These are phyloP conservation scores for Lactarius sanguifluus DNA, from an alignment of 768 basidiomycete species.

Conservation along the genomic window DNA sequence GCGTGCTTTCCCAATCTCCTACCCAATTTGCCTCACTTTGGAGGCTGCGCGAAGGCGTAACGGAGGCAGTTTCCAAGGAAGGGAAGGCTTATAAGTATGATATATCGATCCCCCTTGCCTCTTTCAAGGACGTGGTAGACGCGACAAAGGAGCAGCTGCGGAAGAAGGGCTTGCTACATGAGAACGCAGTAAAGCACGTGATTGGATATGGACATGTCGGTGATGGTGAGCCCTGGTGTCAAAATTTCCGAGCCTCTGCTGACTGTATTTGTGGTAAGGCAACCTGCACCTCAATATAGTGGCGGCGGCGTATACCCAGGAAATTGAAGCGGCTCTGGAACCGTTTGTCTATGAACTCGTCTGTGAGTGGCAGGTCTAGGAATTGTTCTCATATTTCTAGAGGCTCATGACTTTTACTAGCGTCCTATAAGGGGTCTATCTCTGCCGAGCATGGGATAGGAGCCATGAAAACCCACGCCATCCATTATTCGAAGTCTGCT, in stretches of 20 bases:
- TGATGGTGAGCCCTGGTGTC: conserved; percentile 62
- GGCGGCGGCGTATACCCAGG: conserved; percentile 76
- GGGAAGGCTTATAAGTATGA: conserved; percentile 98
- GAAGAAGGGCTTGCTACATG: conserved; percentile 66
- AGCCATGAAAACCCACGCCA: conserved; percentile 89
- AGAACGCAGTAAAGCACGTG: conserved; percentile 77
- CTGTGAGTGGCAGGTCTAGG: conserved; percentile 46
- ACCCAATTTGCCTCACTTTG: conserved; percentile 88
- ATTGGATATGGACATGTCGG: conserved; percentile 97
- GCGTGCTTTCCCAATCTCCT: conserved; percentile 88
- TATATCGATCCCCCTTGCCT: conserved; percentile 80
- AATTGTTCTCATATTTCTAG: neutral
- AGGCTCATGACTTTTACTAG: conserved; percentile 39
- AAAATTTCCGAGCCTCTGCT: conserved; percentile 2
- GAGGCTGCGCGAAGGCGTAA: conserved; percentile 87
- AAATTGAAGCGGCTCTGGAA: conserved; percentile 85
- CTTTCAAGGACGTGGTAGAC: conserved; percentile 88
- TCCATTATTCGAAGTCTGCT: conserved; percentile 81
- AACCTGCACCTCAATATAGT: conserved; percentile 93
- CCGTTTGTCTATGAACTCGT: conserved; percentile 95
- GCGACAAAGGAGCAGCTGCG: conserved; percentile 68
- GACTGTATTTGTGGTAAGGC: conserved; percentile 45
- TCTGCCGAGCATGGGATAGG: conserved; percentile 98
- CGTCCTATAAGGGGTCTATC: conserved; percentile 81
- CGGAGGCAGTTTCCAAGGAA: conserved; percentile 90